Evolutionary conservation across 2,329 filamentous ascomycete genomes (phyloP), one percentile per base, ranked within the genome.

Genomic region (Fusarium paranaense): DNA sequence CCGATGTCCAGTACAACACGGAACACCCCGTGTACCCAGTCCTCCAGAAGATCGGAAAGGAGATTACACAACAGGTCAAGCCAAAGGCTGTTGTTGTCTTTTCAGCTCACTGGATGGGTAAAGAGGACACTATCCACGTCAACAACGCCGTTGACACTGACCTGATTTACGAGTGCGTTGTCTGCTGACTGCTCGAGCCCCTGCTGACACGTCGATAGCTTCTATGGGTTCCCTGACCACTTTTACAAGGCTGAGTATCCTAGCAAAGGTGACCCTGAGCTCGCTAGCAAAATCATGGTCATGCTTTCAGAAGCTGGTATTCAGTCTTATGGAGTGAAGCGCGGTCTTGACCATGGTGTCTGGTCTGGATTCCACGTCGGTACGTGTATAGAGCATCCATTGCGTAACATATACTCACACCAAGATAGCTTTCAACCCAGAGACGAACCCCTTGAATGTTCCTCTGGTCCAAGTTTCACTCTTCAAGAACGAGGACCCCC

Each of bases 71-170:
- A 32, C 89, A 90, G 70, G 89, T 94, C 50, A 92, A 91, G 76
- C 93, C 93, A 2, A 91, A 89, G 71, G 93, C 92, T 2, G 87
- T 95, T 18, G 90, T 95, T 1, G 91, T 95, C 30, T 92, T 95
- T 79, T 94, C 93, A 1, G 93, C 92, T 1, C 93, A 95, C 81
- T 95, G 93, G 93, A 91, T 94, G 82, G 90, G 87, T 54, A 83
- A 79, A 64, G 82, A 82, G 42, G 84, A 87, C 75, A 86, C 84
- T 5, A 88, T 94, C 70, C 85, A 92, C 76, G 87, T 94, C 74
- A 94, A 94, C 80, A 89, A 88, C 10, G 90, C 89, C 4, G 90
- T 90, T 66, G 83, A 86, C n/a, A 90, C 88, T 5, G 89, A 91
- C 66, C 79, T 94, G 73, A 92, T 94, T 60, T 94, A 94, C 80